Evolutionary conservation across 805 yeast species (phyloP), one percentile per base, ranked within the genome.

Genomic region (Yamadazyma ubonensis): DNA sequence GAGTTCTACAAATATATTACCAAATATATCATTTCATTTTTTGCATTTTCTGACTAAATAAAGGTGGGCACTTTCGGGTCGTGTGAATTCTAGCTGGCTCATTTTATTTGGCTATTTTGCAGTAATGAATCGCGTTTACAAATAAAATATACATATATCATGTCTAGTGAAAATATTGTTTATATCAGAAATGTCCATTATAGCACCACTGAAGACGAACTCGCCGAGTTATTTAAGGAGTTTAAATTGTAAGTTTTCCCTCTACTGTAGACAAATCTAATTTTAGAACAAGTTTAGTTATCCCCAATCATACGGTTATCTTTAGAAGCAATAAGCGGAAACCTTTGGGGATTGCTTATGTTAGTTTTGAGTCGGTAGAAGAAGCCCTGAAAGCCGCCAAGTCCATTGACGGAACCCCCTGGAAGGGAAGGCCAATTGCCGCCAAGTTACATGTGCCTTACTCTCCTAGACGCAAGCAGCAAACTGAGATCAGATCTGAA

Each of bases 101-200:
- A n/a, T n/a, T n/a, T n/a, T n/a, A n/a, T n/a, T n/a, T n/a, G n/a
- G n/a, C n/a, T n/a, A n/a, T n/a, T n/a, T n/a, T n/a, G n/a, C n/a
- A n/a, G n/a, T n/a, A n/a, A n/a, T n/a, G n/a, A n/a, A n/a, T n/a
- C n/a, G n/a, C n/a, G n/a, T n/a, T 23, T 23, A 23, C 26, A 23
- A 23, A 23, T 23, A 23, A 33, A 15, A 23, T 23, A 23, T 28
- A 15, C n/a, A 23, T 23, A 23, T 12, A 23, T 23, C 26, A 43
- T 43, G 46, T 28, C 46, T 11, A 31, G 23, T n/a, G 36, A 43
- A 25, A 37, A 27, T 6, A 28, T 38, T 22, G 66, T 81, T 22
- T 75, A 74, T 46, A 61, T 82, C 41, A 72, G 75, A 42, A 81
- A 82, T 55, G 65, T 82, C 41, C 70, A 73, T 41, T 76, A 62